Conservation (phyloP, 305 asterid species). For the Fraxinus nigra region DNA sequence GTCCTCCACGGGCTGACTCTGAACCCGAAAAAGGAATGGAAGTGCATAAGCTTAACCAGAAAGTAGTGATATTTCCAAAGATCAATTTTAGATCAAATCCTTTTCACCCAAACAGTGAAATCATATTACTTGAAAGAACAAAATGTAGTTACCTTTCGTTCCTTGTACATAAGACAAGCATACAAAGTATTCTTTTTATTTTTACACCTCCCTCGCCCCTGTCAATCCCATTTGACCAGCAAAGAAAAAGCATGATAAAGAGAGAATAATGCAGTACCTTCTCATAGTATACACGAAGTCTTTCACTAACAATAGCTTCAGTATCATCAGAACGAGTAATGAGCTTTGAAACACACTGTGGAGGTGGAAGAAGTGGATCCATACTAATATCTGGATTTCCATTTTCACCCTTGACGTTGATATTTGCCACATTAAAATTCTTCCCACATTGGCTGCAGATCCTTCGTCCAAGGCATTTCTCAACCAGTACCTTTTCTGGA, state of each 20-base stretch:
- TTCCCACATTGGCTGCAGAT: slow-evolving; percentile 87
- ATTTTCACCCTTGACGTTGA: slow-evolving; percentile 75
- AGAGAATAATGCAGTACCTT: slow-evolving; percentile 51
- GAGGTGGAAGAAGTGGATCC: slow-evolving; percentile 91
- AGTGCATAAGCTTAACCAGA: neutral
- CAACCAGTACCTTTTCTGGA: slow-evolving; percentile 80
- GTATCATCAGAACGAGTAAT: slow-evolving; percentile 92
- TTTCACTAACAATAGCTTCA: slow-evolving; percentile 69
- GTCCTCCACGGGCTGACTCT: slow-evolving; percentile 93
- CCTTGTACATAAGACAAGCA: neutral
- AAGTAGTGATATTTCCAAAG: neutral
- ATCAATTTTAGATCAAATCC: neutral
- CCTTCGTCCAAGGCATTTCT: slow-evolving; percentile 96
- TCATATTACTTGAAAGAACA: neutral
- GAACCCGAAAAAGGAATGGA: slow-evolving; percentile 25
- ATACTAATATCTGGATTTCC: slow-evolving; percentile 79
- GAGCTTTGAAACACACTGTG: slow-evolving; percentile 78
- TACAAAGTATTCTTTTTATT: neutral
- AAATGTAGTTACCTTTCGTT: neutral
- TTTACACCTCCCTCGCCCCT: neutral
- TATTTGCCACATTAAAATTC: slow-evolving; percentile 87
- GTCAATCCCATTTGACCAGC: neutral
- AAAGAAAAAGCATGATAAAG: neutral
- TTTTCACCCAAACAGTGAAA: neutral
- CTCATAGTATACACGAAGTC: slow-evolving; percentile 72